A percentile compares a stretch with the other conserved stretches of the same genome.
Conservation (phyloP, 371 early-diverging fungal species). For the Sporodiniella umbellata region DNA sequence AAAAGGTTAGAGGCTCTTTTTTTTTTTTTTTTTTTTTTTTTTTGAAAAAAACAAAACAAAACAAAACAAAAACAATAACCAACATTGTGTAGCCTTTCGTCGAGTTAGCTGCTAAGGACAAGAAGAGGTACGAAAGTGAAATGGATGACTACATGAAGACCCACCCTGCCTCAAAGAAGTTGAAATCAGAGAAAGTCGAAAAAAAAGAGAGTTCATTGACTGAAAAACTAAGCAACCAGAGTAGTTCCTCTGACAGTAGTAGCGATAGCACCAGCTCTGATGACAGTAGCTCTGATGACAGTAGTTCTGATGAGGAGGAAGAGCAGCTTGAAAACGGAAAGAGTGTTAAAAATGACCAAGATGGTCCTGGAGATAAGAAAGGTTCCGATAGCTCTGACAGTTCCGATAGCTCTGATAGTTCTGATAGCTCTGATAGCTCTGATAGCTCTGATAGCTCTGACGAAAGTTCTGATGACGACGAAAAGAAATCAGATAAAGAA, state of each 20-base stretch:
- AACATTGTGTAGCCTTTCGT: constrained; percentile 6
- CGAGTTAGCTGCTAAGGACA: constrained; percentile 9
- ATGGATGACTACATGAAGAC: not conserved
- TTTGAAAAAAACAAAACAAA: too few species aligned
- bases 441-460: too few species aligned
- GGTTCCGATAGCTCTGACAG: too few species aligned
- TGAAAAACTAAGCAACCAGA: too few species aligned
- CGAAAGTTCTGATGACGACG: too few species aligned
- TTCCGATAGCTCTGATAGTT: too few species aligned
- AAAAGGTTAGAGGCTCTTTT: constrained; percentile 11
- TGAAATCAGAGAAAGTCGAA: not conserved
- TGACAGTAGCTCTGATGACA: not conserved
- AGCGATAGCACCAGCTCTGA: not conserved
- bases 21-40: too few species aligned
- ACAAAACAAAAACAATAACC: not conserved
- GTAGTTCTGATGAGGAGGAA: too few species aligned
- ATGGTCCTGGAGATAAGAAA: too few species aligned
- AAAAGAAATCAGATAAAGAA: not conserved
- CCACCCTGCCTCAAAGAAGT: not conserved
- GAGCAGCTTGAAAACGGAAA: not conserved
- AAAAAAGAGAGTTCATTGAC: not conserved
- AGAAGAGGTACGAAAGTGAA: constrained; percentile 6
- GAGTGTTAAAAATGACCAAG: too few species aligned
- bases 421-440: too few species aligned
- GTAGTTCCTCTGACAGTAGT: not conserved